Evolutionary conservation across 225 moss, liverwort and hornwort genomes (phyloP).

Genomic region (Physcomitrium patens): DNA sequence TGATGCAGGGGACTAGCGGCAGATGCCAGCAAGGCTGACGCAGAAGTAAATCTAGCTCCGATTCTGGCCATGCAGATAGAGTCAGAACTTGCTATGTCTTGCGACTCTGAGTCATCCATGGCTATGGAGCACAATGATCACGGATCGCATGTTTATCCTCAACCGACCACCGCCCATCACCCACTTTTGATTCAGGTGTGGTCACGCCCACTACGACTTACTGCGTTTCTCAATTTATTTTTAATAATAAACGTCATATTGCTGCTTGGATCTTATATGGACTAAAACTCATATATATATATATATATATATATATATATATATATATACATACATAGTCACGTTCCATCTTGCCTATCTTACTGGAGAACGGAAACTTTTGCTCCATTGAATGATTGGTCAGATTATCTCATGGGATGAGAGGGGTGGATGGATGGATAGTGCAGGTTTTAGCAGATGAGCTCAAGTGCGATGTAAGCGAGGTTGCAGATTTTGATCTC

Average conservation of each 20-base stretch:
- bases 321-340: too few species aligned
- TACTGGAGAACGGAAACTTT: neutral
- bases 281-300: too few species aligned
- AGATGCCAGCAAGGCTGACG: constrained; percentile 70
- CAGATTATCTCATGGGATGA: constrained; percentile 23
- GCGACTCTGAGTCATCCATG: constrained; percentile 69
- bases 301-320: too few species aligned
- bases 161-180: constrained; percentile 68
- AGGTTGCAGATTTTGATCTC: constrained; percentile 87
- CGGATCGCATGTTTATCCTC: constrained; percentile 61
- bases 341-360: constrained; percentile 10
- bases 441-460: constrained; percentile 80
- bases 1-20: constrained; percentile 57
- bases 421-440: constrained; percentile 29
- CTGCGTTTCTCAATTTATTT: neutral
- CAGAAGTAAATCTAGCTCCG: constrained; percentile 74
- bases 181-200: constrained; percentile 80
- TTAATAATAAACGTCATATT: neutral
- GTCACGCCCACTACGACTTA: neutral
- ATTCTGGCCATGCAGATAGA: constrained; percentile 80
- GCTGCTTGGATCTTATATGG: neutral
- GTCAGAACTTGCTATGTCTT: constrained; percentile 70
- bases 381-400: constrained; percentile 6
- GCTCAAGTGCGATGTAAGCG: constrained; percentile 72
- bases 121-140: constrained; percentile 64